Base-by-base conservation (phyloP, 352 stramenopile genomes). In the Pythium monospermum region DNA sequence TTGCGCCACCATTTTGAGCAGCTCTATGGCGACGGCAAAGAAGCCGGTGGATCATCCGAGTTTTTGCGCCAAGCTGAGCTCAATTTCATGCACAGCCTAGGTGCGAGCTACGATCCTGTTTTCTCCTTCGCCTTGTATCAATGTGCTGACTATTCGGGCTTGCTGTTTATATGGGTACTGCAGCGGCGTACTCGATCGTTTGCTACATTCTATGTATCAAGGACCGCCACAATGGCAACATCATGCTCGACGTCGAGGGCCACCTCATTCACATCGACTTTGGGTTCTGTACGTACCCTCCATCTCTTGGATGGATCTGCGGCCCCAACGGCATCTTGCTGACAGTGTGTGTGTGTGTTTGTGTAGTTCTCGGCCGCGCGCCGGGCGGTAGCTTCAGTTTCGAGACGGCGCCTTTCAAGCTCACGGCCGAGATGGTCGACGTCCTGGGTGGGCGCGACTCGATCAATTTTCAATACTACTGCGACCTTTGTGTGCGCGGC, bases 201-300 rank as follows among this genome's bases (percentile, higher is more conserved):
- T 97, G 85, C 53, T 99, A 99, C 69, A 83, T 99, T 28, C 73
- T 99, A 15, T 89, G 91, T 13, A 86, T 99, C 64, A 99, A 99
- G 61, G 97, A 99, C 68, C 84, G 96, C 6, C 97, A 99, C 80
- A 99, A 99, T 64, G 97, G 96, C 35, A 99, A 99, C 66, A 98
- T 99, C 52, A 96, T 99, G 83, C 91, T 99, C 43, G 96, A 99
- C 61, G 92, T 89, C 13, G 78, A 96, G 54, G 96, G 96, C 5
- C 94, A 97, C 59, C 72, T 99, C 22, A 87, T 99, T 30, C 95
- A 99, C 73, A 99, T 99, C 66, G 97, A 99, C 71, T 99, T 99
- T 83, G 97, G 97, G 26, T 99, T 99, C 69, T 88, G 80, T 91
- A 76, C 41, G 73, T 82, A 8, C 25, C 32, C 46, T 39, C 28